Conservation (phyloP, 371 early-diverging fungal genomes). For the Homolaphlyctis polyrhiza region DNA sequence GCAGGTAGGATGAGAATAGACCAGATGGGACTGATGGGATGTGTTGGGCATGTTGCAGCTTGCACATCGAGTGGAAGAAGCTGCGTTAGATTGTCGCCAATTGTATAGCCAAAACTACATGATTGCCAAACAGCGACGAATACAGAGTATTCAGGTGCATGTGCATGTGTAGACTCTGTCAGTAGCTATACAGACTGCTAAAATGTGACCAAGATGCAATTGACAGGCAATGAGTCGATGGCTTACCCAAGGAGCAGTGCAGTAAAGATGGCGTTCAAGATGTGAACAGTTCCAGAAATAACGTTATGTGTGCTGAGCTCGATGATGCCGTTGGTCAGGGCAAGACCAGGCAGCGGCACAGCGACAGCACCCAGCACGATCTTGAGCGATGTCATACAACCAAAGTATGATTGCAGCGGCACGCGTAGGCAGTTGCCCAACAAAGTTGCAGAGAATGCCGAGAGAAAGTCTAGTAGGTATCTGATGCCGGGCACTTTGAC, state of each 20-base stretch:
- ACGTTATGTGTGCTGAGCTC: constrained; percentile 78
- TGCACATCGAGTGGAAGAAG: not conserved
- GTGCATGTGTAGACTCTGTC: no score
- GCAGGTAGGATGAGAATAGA: constrained; percentile 20
- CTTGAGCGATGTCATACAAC: constrained; percentile 48
- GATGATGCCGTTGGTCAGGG: constrained; percentile 64
- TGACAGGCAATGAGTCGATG: not conserved
- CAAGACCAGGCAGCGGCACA: constrained; percentile 55
- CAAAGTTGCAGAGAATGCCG: constrained; percentile 13
- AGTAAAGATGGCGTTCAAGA: constrained; percentile 74
- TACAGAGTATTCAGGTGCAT: not conserved
- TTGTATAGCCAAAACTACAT: constrained; percentile 9
- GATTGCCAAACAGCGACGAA: not conserved
- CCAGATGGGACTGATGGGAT: constrained; percentile 13
- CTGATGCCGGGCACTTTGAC: constrained; percentile 15
- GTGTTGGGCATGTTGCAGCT: constrained; percentile 8
- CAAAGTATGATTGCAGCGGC: not conserved
- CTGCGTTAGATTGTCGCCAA: not conserved
- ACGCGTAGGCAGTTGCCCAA: constrained; percentile 31
- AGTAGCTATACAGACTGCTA: no score
- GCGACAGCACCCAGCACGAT: constrained; percentile 60
- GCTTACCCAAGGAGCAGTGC: constrained; percentile 44
- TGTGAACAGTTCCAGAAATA: constrained; percentile 71
- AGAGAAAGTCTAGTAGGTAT: constrained; percentile 29
- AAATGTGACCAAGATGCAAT: no score